Percentiles rank a stretch among this genome's conserved stretches.
Conservation (phyloP, 2,329 filamentous ascomycete genomes). For the Pyricularia grisea region DNA sequence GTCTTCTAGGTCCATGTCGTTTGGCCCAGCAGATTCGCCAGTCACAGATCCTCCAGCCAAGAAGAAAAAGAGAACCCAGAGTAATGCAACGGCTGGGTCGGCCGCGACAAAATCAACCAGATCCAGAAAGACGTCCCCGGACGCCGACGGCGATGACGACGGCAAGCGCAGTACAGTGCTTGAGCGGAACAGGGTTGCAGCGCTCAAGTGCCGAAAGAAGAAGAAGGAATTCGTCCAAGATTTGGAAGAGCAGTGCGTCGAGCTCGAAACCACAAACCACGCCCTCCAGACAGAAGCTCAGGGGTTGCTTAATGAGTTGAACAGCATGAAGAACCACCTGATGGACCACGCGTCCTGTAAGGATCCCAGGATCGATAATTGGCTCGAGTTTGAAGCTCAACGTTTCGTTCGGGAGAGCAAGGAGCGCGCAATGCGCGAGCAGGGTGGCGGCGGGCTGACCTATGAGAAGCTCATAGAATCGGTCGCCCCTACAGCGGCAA, state of each 20-base stretch:
- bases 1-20: neutral
- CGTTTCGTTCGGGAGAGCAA: slow-evolving; percentile 28
- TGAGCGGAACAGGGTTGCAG: slow-evolving; percentile 62
- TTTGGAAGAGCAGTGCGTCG: slow-evolving; percentile 35
- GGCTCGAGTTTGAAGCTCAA: slow-evolving; percentile 42
- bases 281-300: slow-evolving; percentile 33
- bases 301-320: slow-evolving; percentile 32
- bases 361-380: slow-evolving; percentile 41
- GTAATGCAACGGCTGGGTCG: neutral
- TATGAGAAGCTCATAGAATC: neutral
- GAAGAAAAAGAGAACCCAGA: slow-evolving; percentile 2
- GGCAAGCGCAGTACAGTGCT: slow-evolving; percentile 48
- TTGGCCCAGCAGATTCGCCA: neutral
- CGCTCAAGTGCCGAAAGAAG: slow-evolving; percentile 66
- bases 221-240: slow-evolving; percentile 44
- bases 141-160: slow-evolving; percentile 17
- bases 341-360: slow-evolving; percentile 44
- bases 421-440: slow-evolving; percentile 8
- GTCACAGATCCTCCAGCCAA: neutral
- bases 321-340: slow-evolving; percentile 36
- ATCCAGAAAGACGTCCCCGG: neutral
- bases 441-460: neutral
- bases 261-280: slow-evolving; percentile 32
- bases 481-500: neutral
- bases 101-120: neutral